Base-by-base conservation (phyloP, 768 basidiomycete species). In the Pleurotus djamor region DNA sequence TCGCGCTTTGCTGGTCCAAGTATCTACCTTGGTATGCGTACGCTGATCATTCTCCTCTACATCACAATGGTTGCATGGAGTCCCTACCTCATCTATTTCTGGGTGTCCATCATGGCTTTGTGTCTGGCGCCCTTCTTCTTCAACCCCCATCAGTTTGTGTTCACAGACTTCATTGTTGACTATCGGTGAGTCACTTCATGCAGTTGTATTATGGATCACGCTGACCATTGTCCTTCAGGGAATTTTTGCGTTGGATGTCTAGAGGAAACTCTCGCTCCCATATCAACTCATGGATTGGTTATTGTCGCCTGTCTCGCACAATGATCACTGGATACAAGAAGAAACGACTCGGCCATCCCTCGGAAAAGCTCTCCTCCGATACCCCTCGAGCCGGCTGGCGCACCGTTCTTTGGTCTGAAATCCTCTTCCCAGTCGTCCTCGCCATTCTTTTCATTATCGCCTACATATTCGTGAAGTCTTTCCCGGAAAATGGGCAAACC, bases 311-410 rank as follows among this genome's bases (percentile, higher is more conserved):
- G 48, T 94, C 94, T 14, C 83, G 97, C 52, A 99, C 97, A 12
- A 91, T 94, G 85, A 96, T 99, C 69, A 99, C 97, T 16, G 97
- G 97, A 14, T 99, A 94, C 86, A 98, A 98, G 84, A 93, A 92
- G 80, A 98, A 98, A 82, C 86, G 87, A 65, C 86, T 99, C 4
- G 97, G 97, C 17, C 91, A 94, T 68, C 97, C 97, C 1, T 98
- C 96, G 0, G 96, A 98, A 74, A 98, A 97, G 74, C 82, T 98
- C 21, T 96, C 96, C 4, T 91, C 91, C 55, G 97, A 98, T 69
- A 89, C 94, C 38, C 96, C 97, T 21, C 87, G 96, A 48, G 97
- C 96, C 9, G 84, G 86, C 41, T 96, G 94, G 94, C 87, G 91
- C 52, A 89, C 94, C 9, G 93, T 96, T 60, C 73, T 96, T 59